Percentiles rank a stretch among this genome's conserved stretches.
Evolutionary conservation across 768 basidiomycete genomes (phyloP).

Genomic region (Russula virescens): DNA sequence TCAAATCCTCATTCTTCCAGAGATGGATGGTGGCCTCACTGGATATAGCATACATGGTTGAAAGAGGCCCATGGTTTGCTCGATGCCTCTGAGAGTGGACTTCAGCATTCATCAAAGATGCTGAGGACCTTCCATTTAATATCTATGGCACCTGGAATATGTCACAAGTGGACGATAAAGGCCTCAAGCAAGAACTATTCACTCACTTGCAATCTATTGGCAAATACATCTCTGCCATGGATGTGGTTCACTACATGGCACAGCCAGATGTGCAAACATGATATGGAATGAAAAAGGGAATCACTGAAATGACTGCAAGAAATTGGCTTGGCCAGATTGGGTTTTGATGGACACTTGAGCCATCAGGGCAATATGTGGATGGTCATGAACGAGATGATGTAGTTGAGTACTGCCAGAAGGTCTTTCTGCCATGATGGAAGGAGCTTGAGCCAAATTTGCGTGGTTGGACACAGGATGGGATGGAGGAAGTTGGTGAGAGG

Average conservation of each 20-base stretch:
- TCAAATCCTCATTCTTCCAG: background rate
- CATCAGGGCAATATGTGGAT: background rate
- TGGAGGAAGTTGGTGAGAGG: too few relatives aligned
- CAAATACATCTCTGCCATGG: background rate
- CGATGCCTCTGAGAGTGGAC: too few relatives aligned
- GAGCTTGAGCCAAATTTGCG: too few relatives aligned
- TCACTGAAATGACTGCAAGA: too few relatives aligned
- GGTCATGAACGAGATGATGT: background rate
- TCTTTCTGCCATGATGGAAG: background rate
- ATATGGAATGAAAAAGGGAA: too few relatives aligned
- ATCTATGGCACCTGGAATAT: background rate
- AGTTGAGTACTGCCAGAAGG: background rate
- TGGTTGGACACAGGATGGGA: too few relatives aligned
- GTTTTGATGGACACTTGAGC: background rate
- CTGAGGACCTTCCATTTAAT: background rate
- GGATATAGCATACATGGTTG: too few relatives aligned
- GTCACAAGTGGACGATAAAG: background rate
- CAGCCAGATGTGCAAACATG: background rate
- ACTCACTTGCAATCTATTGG: background rate
- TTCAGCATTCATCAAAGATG: too few relatives aligned
- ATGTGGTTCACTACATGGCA: background rate
- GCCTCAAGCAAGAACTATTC: background rate
- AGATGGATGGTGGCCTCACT: background rate
- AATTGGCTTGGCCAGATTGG: background rate
- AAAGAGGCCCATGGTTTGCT: too few relatives aligned